Evolutionary conservation across 1,284 basidiomycete species (phyloP), one percentile per base, ranked within the genome.

Genomic region (Moesziomyces sp.): DNA sequence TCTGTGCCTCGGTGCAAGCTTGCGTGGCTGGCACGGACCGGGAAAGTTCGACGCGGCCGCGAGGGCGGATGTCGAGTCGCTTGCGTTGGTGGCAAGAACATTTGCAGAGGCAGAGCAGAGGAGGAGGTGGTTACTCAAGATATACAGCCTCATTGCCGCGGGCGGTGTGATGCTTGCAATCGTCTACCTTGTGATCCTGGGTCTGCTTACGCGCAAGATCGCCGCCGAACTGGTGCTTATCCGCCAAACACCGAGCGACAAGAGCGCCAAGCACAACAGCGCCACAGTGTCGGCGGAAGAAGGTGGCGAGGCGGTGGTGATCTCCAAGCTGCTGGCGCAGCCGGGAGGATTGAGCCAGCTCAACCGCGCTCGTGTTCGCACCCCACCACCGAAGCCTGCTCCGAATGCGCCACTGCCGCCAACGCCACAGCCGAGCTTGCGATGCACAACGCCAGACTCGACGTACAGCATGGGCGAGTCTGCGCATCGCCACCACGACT

Each of bases 221-320:
- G 56, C 44, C 10, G 35, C 30, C 11, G 69, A 72, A 38, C 46
- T 72, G 1, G 58, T 44, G 5, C 46, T 56, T 35, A 16, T 72
- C 24, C 52, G 69, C 7, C 26, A 28, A 30, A 38, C 10, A 46
- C 44, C 10, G 6, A 1, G 5, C 8, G 6, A 5, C 26, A 28
- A 28, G 5, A 28, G 6, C 26, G 8, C 26, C 26, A 28, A 7
- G 26, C 5, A 28, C 6, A 28, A 0, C 6, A 28, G 5, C 26
- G 8, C 1, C 26, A 28, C 1, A 8, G 26, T 8, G 8, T 8
- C 26, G 5, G 24, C 6, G 26, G 5, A 18, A 18, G 38, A 40
- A 1, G 38, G 0, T 6, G 38, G 11, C 14, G 38, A 40, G 16
- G 38, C 16, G 16, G 6, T 40, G 16, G 38, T 40, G 5, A 40